Percentiles rank a stretch among this genome's conserved stretches.
phyloP scores from a whole-genome alignment of 495 filamentous ascomycete species.

The Paragyromitra xinjiangensis region DNA sequence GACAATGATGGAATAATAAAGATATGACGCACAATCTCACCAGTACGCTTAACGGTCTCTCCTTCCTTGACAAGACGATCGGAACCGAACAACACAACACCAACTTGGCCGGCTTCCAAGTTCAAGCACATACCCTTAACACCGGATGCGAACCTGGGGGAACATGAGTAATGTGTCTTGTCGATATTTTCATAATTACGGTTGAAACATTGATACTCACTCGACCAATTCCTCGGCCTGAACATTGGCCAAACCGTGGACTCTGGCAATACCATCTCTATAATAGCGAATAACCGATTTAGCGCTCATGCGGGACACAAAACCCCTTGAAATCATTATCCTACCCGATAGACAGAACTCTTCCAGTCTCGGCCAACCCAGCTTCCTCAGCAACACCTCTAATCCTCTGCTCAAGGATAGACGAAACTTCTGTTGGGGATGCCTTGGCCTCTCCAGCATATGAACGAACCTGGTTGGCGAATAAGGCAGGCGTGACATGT shows the following conservation, averaged over 20 bases:
- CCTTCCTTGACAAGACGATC: constrained; percentile 99
- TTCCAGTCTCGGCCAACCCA: constrained; percentile 95
- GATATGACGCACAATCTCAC: constrained; percentile 82
- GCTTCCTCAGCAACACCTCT: constrained; percentile 97
- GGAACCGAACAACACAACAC: constrained; percentile 99
- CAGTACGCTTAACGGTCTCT: constrained; percentile 99
- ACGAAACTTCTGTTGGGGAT: constrained; percentile 95
- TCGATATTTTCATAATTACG: constrained; percentile 25
- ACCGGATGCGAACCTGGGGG: constrained; percentile 90
- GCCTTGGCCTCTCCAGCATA: constrained; percentile 96
- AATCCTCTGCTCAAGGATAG: constrained; percentile 98
- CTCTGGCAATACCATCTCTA: constrained; percentile 99
- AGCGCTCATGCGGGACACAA: constrained; percentile 18
- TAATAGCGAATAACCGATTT: constrained; percentile 47
- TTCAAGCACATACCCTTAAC: constrained; percentile 99
- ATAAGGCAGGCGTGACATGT: constrained; percentile 79
- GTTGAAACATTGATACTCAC: constrained; percentile 69
- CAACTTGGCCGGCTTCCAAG: constrained; percentile 99
- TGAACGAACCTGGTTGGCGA: constrained; percentile 78
- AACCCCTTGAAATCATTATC: constrained; percentile 55
- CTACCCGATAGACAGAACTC: constrained; percentile 99
- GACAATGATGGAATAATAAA: not conserved
- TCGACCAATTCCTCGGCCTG: constrained; percentile 99
- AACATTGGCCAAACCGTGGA: constrained; percentile 99
- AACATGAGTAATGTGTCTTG: constrained; percentile 49